phyloP scores from a whole-genome alignment of 139 green algal species.

The Picochlorum costavermella region DNA sequence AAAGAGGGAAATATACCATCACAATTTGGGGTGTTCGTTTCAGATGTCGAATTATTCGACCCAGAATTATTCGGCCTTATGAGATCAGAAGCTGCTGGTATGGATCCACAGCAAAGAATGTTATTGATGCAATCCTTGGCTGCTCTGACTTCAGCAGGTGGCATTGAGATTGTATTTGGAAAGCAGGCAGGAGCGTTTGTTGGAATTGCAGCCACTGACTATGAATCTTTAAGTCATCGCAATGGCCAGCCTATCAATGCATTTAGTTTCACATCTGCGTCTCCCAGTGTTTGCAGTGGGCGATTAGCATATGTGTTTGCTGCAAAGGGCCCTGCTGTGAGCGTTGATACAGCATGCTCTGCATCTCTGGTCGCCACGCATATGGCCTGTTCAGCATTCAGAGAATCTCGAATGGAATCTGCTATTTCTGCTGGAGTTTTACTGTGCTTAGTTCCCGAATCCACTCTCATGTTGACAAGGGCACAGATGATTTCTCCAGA shows the following conservation, averaged over 20 bases:
- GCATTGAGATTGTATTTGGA: not conserved
- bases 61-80: constrained; percentile 37
- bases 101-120: constrained; percentile 73
- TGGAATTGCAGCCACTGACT: constrained; percentile 60
- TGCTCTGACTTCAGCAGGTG: constrained; percentile 20
- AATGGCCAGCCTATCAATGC: constrained; percentile 27
- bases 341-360: constrained; percentile 68
- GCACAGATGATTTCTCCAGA: constrained; percentile 62
- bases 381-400: constrained; percentile 33
- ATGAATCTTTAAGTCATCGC: constrained; percentile 40
- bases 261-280: constrained; percentile 40
- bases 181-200: constrained; percentile 49
- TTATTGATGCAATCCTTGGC: constrained; percentile 45
- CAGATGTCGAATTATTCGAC: constrained; percentile 38
- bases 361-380: constrained; percentile 52
- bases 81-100: constrained; percentile 29
- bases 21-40: constrained; percentile 56
- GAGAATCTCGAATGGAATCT: constrained; percentile 12
- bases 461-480: constrained; percentile 30
- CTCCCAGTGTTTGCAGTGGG: constrained; percentile 58
- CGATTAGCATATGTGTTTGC: constrained; percentile 55
- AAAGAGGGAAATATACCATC: not conserved
- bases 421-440: constrained; percentile 51
- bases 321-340: constrained; percentile 48
- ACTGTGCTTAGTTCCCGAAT: constrained; percentile 30